These are phyloP conservation scores for Byssothecium circinans DNA, from an alignment of 2,329 filamentous ascomycete genomes.

Conservation along the genomic window DNA sequence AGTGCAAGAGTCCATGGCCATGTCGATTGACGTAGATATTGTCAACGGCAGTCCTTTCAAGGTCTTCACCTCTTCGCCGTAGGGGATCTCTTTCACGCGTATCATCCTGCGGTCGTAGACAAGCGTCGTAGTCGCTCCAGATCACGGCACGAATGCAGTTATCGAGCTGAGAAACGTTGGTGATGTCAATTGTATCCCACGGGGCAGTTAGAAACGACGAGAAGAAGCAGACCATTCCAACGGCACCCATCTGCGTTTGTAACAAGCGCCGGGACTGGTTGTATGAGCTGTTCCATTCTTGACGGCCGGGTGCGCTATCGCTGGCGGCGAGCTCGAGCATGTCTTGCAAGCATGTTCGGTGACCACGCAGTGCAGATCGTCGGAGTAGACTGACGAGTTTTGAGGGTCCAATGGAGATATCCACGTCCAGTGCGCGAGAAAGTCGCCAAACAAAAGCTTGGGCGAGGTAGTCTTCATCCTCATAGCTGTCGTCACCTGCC, in stretches of 20 bases:
- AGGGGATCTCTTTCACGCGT: not conserved
- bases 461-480: slow-evolving; percentile 10
- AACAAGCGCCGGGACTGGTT: slow-evolving; percentile 1
- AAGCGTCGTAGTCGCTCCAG: not conserved
- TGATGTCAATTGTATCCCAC: slow-evolving; percentile 1
- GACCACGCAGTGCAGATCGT: slow-evolving; percentile 5
- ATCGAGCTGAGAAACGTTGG: not conserved
- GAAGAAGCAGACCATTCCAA: slow-evolving; percentile 9
- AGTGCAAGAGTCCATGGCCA: slow-evolving; percentile 10
- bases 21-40: slow-evolving; percentile 5
- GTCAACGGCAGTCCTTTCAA: slow-evolving; percentile 2
- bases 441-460: slow-evolving; percentile 15
- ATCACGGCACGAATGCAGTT: not conserved
- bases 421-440: not conserved
- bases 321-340: slow-evolving; percentile 4
- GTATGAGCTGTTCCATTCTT: slow-evolving; percentile 1
- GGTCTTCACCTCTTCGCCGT: not conserved
- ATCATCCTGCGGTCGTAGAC: not conserved
- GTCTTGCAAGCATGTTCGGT: slow-evolving; percentile 2
- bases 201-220: not conserved
- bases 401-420: not conserved
- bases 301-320: not conserved
- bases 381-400: not conserved
- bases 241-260: slow-evolving; percentile 2
- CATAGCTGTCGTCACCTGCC: slow-evolving; percentile 8